These are phyloP conservation scores for Pichia scutulata DNA, from an alignment of 805 yeast genomes.

Conservation along the genomic window DNA sequence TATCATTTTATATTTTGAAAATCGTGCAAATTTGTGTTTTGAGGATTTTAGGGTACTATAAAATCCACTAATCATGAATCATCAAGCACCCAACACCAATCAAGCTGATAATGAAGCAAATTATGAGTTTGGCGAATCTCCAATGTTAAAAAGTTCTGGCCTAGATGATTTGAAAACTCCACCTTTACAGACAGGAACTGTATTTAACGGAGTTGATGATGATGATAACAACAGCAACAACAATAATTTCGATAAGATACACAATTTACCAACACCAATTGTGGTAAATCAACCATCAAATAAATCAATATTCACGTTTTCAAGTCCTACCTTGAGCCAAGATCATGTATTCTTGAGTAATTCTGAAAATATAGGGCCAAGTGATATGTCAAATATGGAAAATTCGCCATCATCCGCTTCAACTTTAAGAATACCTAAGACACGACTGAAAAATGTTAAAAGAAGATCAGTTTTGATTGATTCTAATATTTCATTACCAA, in stretches of 20 bases:
- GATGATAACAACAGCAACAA: neutral
- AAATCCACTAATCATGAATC: neutral
- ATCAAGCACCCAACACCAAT: neutral
- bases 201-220: neutral
- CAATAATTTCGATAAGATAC: constrained; percentile 10
- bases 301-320: neutral
- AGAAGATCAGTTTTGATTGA: constrained; percentile 1
- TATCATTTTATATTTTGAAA: neutral
- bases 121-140: neutral
- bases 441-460: neutral
- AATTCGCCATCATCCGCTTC: neutral
- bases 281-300: neutral
- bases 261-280: constrained; percentile 22
- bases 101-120: neutral
- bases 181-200: constrained; percentile 1
- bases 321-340: neutral
- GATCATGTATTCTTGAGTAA: neutral
- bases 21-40: no score
- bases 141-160: neutral
- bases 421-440: constrained; percentile 1
- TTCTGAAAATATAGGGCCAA: neutral
- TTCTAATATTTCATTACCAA: neutral
- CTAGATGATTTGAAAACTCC: constrained; percentile 5
- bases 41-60: neutral
- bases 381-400: neutral